Base-by-base conservation (phyloP, 441 rosid species). In the Jatropha multifida region DNA sequence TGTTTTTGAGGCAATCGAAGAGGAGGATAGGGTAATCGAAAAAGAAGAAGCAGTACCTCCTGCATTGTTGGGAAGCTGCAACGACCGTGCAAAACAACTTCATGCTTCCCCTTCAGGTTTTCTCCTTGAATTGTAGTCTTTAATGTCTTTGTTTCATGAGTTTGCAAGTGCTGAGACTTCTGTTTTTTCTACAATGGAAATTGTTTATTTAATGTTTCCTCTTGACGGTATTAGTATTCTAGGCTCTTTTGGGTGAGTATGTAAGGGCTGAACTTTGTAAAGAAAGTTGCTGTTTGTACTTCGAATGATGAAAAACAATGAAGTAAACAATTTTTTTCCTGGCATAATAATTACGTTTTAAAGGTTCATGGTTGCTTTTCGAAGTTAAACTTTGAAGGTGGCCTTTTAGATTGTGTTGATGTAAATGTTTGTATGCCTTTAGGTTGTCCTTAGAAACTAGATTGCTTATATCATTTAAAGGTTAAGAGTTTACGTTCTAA, bases 1-100 rank as follows among this genome's bases (percentile, higher is more conserved):
- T 85, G 98, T 96, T 5, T 96, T 96, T 76, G 99, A 94, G 84
- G 99, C 99, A 76, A 96, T 96, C 15, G 99, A 96, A 84, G 97
- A 93, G 84, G 99, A 94, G 77, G 99, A 94, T 81, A 84, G 74
- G 51, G 96, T 91, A 42, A 78, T 91, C 75, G 96, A 96, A 23
- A 88, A 81, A 59, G 92, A 92, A 0, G 94, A 91, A 81, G 92
- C 92, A 7, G 79, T 92, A 44, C 96, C 97, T 76, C 96, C 93
- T 77, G 97, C 99, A 60, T 80, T 96, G 77, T 83, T 96, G 85
- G 98, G 97, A 59, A 96, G 96, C 86, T 96, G 97, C 82, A 96
- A 92, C 73, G 97, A 94, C 40, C 89, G 90, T 58, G 97, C 99
- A 4, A 96, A 87, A 78, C 88, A 86, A 77, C 96, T 96, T 78